Conservation (phyloP, 148 eudicot species). For the Drosera capensis region DNA sequence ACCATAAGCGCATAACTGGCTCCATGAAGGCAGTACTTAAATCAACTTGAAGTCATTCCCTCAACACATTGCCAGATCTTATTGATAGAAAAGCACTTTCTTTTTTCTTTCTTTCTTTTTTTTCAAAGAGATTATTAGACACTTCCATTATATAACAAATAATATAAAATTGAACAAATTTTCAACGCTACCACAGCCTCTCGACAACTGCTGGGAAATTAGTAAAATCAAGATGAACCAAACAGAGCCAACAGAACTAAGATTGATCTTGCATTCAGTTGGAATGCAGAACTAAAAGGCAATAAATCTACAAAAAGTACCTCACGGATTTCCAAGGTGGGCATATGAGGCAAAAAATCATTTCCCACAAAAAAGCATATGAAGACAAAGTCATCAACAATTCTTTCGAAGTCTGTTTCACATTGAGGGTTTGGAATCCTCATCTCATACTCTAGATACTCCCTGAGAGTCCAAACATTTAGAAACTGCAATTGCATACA, state of each 20-base stretch:
- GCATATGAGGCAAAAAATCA: constrained; percentile 97
- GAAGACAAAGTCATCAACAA: constrained; percentile 86
- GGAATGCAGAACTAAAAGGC: neutral
- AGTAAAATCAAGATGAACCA: too few species aligned
- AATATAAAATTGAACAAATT: too few species aligned
- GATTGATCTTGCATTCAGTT: neutral
- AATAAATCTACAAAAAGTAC: constrained; percentile 57
- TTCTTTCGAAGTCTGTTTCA: constrained; percentile 66
- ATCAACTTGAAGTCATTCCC: too few species aligned
- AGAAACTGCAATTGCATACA: constrained; percentile 94
- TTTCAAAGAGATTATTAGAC: too few species aligned
- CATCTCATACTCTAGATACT: constrained; percentile 79
- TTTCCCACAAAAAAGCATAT: constrained; percentile 98
- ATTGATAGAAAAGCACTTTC: too few species aligned
- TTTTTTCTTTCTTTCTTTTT: too few species aligned
- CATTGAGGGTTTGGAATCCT: constrained; percentile 56
- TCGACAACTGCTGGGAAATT: too few species aligned
- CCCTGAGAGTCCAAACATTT: constrained; percentile 82
- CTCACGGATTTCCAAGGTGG: constrained; percentile 96
- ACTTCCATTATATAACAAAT: too few species aligned
- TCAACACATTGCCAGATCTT: too few species aligned
- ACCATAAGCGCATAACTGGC: neutral
- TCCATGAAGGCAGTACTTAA: too few species aligned
- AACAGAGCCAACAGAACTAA: neutral
- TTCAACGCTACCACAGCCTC: too few species aligned